Base-by-base conservation (phyloP, 164 flowering plant species). In the Houttuynia cordata region DNA sequence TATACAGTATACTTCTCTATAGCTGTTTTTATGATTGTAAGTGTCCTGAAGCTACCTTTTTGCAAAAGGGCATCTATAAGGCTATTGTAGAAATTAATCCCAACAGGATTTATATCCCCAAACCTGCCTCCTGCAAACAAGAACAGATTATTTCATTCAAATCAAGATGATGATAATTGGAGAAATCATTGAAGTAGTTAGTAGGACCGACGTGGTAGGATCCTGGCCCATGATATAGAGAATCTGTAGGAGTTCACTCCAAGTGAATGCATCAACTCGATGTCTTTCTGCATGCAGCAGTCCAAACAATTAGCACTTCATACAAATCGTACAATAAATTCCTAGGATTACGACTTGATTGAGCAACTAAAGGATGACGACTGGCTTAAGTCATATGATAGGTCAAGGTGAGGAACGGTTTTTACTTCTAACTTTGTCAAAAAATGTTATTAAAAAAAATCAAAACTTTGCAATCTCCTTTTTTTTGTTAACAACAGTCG, bases 211-310 rank as follows among this genome's bases (percentile, higher is more conserved):
- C 65, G 81, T 83, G 78, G 87, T 57, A 83, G 68, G 73, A 83
- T 65, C 67, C 89, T 79, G 23, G 87, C 68, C 96, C 93, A 88
- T 37, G 93, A 84, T 20, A 86, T 79, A 3, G 96, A 85, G 71
- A 88, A 81, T 1, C 88, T 74, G 58, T 79, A 81, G 68, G 81
- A 68, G 24, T 81, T 82, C 57, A 80, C 80, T 53, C 87, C 91
- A 24, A 86, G 64, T 37, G 70, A 66, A 23, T 69, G 65, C 93
- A 88, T 83, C 24, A 88, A 72, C 42, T 79, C 81, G 50, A 84
- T 58, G 63, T 86, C 67, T 13, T 58, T 61, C 67, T 64, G 67
- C 47, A 52, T 53, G 49, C 49, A 45, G 8, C 17, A 45, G 12
- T 12, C 2, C 49, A 45, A 12, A 25, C 18, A 34, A 37, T 39